A percentile compares a stretch with the other conserved stretches of the same genome.
These are phyloP conservation scores for Coprinopsis marcescibilis DNA, from an alignment of 768 basidiomycete species.

Conservation along the genomic window DNA sequence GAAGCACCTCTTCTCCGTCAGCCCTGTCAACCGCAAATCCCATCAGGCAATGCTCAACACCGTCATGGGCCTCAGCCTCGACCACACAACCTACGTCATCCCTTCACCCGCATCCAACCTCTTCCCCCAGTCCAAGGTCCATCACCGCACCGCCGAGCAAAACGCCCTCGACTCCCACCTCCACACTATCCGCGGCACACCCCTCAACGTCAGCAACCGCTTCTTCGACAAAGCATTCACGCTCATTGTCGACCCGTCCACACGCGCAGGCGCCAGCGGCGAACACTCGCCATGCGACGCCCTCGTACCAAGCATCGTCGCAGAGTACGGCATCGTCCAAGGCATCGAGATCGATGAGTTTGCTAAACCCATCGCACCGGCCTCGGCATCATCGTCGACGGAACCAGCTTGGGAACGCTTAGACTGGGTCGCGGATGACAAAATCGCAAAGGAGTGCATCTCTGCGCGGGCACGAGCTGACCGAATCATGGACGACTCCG, in stretches of 20 bases:
- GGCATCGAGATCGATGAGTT: constrained; percentile 52
- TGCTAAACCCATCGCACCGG: constrained; percentile 7
- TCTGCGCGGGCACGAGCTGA: constrained; percentile 54
- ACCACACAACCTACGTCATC: constrained; percentile 55
- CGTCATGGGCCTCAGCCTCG: constrained; percentile 76
- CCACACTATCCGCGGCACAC: constrained; percentile 61
- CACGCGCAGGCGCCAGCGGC: constrained; percentile 80
- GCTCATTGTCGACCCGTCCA: constrained; percentile 78
- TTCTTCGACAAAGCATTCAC: constrained; percentile 89
- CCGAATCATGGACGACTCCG: constrained; percentile 67
- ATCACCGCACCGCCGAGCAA: constrained; percentile 31
- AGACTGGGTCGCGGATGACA: constrained; percentile 69
- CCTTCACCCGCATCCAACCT: constrained; percentile 21
- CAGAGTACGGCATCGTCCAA: constrained; percentile 74
- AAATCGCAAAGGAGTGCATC: constrained; percentile 48
- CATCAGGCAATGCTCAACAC: constrained; percentile 66
- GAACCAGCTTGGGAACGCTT: constrained; percentile 50
- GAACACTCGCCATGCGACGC: constrained; percentile 93
- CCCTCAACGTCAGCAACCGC: constrained; percentile 62
- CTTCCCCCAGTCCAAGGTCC: constrained; percentile 12
- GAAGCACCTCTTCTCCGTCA: constrained; percentile 58
- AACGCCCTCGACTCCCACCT: constrained; percentile 63
- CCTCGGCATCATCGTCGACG: background rate
- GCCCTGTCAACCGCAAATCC: constrained; percentile 54
- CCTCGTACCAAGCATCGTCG: constrained; percentile 79